These are phyloP conservation scores for Sicyos baderoa DNA, from an alignment of 306 rosid genomes.

Conservation along the genomic window DNA sequence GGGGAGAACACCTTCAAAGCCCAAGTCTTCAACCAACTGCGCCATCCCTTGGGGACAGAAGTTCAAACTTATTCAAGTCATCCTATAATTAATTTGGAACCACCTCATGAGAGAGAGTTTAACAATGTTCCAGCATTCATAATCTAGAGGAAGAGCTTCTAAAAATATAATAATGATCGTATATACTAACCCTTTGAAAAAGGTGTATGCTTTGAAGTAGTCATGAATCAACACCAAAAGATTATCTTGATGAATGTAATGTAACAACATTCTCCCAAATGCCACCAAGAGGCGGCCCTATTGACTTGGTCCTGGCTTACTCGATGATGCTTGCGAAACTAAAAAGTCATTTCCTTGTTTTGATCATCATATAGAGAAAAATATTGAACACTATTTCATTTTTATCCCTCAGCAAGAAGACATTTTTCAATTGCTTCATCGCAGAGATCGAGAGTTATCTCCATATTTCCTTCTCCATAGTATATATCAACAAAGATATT, in stretches of 20 bases:
- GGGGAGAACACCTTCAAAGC: too few species aligned
- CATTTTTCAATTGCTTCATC: conserved; percentile 79
- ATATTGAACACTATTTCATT: background rate
- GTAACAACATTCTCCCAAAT: background rate
- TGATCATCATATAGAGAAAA: background rate
- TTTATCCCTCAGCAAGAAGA: conserved; percentile 31
- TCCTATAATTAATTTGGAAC: background rate
- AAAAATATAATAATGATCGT: background rate
- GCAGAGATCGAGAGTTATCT: conserved; percentile 63
- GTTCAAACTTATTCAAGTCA: background rate
- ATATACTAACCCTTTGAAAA: background rate
- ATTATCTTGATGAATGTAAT: background rate
- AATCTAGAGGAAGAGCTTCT: background rate
- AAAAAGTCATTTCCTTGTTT: background rate
- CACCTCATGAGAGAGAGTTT: background rate
- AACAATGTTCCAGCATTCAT: background rate
- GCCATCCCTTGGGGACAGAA: too few species aligned
- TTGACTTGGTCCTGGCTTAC: too few species aligned
- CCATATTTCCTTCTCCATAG: conserved; percentile 73
- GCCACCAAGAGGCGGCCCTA: background rate
- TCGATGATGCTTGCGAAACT: background rate
- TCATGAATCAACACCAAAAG: background rate
- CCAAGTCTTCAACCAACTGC: too few species aligned
- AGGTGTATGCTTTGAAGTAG: background rate
- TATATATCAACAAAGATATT: conserved; percentile 63